Evolutionary conservation across 257 asterid species (phyloP), one percentile per base, ranked within the genome.

Genomic region (Sherardia arvensis): DNA sequence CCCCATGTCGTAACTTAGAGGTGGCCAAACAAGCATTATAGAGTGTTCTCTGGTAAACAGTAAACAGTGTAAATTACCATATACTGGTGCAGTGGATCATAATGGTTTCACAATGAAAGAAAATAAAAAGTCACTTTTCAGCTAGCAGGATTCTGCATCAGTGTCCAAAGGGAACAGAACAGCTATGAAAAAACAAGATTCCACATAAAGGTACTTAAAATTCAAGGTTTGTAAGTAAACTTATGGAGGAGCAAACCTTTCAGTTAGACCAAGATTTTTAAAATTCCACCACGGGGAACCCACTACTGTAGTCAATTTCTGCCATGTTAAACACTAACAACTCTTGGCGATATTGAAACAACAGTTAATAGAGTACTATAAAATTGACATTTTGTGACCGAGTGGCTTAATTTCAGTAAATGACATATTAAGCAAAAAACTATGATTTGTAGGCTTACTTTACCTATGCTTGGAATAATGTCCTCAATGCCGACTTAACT

Each of bases 1-100:
- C 87, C 33, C 80, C 81, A 64, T 78, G 83, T 69, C 83, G 77
- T 83, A 90, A 72, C 67, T 82, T 87, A 34, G 87, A 76, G 59
- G 77, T 77, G 67, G 85, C 69, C 80, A 80, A 74, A 91, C 91
- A 85, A 61, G 94, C 91, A 76, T 79, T 81, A 40, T 85, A 90
- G 28, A 87, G 76, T 77, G 77, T 83, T 78, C 84, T 81, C 97
- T 90, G 91, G 65, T 64, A 56, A 69, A 80, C 61, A 53, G 55
- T 51, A 66, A 69, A 18, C 40, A 40, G 21, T 7, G 51, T 11
- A 45, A 47, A 64, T 12, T n/a, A 62, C 20, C 45, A 61, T 23
- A 22, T 18, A 32, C 9, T 62, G 72, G 22, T 71, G 11, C 25
- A 23, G 21, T 49, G 26, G 57, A 45, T 8, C 22, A 43, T 61